Evolutionary conservation across 768 basidiomycete genomes (phyloP).

Genomic region (Auriscalpium orientale): DNA sequence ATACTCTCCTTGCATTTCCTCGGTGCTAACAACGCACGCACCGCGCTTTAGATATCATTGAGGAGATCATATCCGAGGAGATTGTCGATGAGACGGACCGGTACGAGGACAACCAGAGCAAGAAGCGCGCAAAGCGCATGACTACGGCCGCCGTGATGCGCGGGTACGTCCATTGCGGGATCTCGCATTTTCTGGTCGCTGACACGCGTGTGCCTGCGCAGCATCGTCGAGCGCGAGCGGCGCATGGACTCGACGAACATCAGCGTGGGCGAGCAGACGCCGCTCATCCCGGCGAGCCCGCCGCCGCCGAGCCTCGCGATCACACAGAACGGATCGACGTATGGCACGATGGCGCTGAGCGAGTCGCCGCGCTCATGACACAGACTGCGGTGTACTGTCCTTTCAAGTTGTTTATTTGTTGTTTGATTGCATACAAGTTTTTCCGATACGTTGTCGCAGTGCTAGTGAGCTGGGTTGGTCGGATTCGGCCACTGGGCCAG

Average conservation of each 20-base stretch:
- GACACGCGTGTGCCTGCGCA: slow-evolving; percentile 15
- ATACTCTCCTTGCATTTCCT: too few relatives aligned
- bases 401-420: too few relatives aligned
- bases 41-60: slow-evolving; percentile 55
- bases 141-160: slow-evolving; percentile 74
- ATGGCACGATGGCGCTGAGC: neutral
- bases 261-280: slow-evolving; percentile 5
- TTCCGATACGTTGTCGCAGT: too few relatives aligned
- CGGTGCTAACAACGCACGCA: too few relatives aligned
- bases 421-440: too few relatives aligned
- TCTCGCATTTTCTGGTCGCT: neutral
- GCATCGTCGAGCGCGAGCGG: slow-evolving; percentile 50
- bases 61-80: slow-evolving; percentile 95
- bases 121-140: slow-evolving; percentile 60
- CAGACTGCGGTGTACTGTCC: too few relatives aligned
- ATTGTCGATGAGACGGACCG: slow-evolving; percentile 94
- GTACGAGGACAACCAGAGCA: slow-evolving; percentile 81
- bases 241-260: slow-evolving; percentile 1
- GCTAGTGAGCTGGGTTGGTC: too few relatives aligned
- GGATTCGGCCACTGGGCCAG: too few relatives aligned
- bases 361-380: slow-evolving; percentile 1
- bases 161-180: slow-evolving; percentile 40
- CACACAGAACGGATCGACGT: neutral
- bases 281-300: slow-evolving; percentile 3
- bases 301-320: neutral